Evolutionary conservation across 2,329 filamentous ascomycete species (phyloP), one percentile per base, ranked within the genome.

Genomic region (Thermochaetoides dissita): DNA sequence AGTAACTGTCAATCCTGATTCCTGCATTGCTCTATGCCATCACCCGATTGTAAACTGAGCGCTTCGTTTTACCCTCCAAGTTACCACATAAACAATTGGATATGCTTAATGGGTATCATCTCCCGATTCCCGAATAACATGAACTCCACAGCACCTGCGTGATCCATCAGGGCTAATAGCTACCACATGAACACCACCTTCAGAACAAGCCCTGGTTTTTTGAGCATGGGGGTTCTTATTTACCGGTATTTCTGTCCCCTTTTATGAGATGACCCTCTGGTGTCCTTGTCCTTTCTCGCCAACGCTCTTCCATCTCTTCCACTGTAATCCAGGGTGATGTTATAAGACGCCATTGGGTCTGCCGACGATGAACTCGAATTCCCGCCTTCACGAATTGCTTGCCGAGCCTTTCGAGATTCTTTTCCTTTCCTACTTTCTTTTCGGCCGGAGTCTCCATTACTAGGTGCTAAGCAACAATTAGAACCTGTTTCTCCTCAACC

Each of bases 261-360:
- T 33, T 33, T 46, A 10, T 37, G 39, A 1, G 17, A 30, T 7
- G 41, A 39, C 10, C 37, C 38, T 30, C 37, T 46, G 3, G 12
- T n/a, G 7, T 40, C 42, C 32, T 49, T 41, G 8, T 37, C 11
- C 9, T 45, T 37, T 38, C 33, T 44, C 33, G 24, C 46, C 41
- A 8, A 46, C n/a, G 38, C 42, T 6, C 9, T 45, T 3, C 37
- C 45, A 5, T 47, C 48, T 29, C 50, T 55, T 31, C 53, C 50
- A 28, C 53, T 47, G 38, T 57, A 55, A 32, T 60, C 57, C 34
- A 60, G 38, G 35, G 53, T 56, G 29, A 56, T 50, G 29, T 50
- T 54, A 43, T 58, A 60, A 7, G 45, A 12, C 6, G 47, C 32
- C 11, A 40, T 7, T 2, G 45, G 36, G 30, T 42, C 43, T 17